A percentile compares a stretch with the other conserved stretches of the same genome.
Conservation (phyloP, 2,329 filamentous ascomycete species). For the Pseudocercospora pini-densiflorae region DNA sequence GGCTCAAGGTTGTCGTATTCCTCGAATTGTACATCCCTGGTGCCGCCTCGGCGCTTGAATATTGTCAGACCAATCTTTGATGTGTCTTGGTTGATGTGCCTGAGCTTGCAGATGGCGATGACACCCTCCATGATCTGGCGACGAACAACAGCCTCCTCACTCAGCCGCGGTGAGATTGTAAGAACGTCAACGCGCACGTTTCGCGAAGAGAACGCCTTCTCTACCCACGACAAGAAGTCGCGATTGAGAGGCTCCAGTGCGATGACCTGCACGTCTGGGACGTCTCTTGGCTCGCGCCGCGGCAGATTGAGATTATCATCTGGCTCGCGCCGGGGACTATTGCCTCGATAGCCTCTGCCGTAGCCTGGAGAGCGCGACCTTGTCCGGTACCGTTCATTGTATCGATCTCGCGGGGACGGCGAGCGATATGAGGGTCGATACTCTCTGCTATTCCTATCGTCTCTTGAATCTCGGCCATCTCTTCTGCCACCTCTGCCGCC, state of each 20-base stretch:
- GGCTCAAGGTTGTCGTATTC: slow-evolving; percentile 86
- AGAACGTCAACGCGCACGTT: slow-evolving; percentile 78
- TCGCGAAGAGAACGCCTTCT: slow-evolving; percentile 72
- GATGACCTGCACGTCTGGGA: slow-evolving; percentile 89
- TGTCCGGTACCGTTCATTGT: slow-evolving; percentile 42
- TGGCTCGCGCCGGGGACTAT: slow-evolving; percentile 69
- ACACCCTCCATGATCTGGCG: slow-evolving; percentile 89
- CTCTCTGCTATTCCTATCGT: slow-evolving; percentile 56
- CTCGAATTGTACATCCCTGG: slow-evolving; percentile 78
- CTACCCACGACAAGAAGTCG: slow-evolving; percentile 82
- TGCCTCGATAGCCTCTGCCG: slow-evolving; percentile 46
- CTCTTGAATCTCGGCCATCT: slow-evolving; percentile 56
- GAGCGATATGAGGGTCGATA: slow-evolving; percentile 55
- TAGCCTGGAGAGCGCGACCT: slow-evolving; percentile 41
- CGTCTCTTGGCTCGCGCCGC: slow-evolving; percentile 70
- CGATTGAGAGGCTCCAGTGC: slow-evolving; percentile 77
- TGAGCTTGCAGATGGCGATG: slow-evolving; percentile 78
- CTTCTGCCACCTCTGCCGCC: slow-evolving; percentile 34
- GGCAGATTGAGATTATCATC: slow-evolving; percentile 72
- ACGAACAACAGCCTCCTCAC: slow-evolving; percentile 78
- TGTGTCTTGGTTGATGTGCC: slow-evolving; percentile 67
- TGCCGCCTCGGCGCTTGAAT: slow-evolving; percentile 79
- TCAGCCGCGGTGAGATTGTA: slow-evolving; percentile 75
- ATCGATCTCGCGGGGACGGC: slow-evolving; percentile 48
- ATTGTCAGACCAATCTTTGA: slow-evolving; percentile 81